These are phyloP conservation scores for Pyrenochaeta sp. DNA, from an alignment of 2,329 filamentous ascomycete species.

Conservation along the genomic window DNA sequence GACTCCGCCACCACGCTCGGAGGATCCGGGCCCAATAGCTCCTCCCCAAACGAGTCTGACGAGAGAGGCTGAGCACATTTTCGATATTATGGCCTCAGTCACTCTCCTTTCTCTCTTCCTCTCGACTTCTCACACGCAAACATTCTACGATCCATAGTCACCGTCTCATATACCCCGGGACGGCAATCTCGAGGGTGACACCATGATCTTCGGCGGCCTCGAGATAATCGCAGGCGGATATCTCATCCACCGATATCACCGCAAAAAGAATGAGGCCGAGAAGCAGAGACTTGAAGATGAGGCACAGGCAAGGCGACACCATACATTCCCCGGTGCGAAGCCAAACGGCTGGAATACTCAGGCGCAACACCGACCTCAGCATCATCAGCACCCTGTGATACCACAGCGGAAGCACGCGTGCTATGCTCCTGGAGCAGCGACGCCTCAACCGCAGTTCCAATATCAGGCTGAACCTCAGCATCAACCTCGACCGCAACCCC, in stretches of 20 bases:
- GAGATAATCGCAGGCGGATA: slow-evolving; percentile 48
- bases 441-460: slow-evolving; percentile 18
- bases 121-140: neutral
- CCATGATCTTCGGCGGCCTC: slow-evolving; percentile 51
- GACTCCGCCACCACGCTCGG: slow-evolving; percentile 37
- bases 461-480: slow-evolving; percentile 17
- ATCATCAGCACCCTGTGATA: slow-evolving; percentile 19
- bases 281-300: slow-evolving; percentile 39
- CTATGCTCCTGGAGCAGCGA: slow-evolving; percentile 21
- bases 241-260: slow-evolving; percentile 45
- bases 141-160: slow-evolving; percentile 1
- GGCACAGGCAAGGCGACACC: slow-evolving; percentile 32
- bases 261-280: slow-evolving; percentile 41
- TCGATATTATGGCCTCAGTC: slow-evolving; percentile 29
- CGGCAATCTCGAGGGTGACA: slow-evolving; percentile 19
- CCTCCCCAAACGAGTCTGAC: slow-evolving; percentile 19
- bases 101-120: slow-evolving; percentile 5
- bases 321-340: slow-evolving; percentile 40
- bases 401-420: slow-evolving; percentile 39
- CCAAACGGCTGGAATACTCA: slow-evolving; percentile 20
- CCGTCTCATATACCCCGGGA: neutral
- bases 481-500: slow-evolving; percentile 24
- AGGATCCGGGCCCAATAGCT: slow-evolving; percentile 29
- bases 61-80: slow-evolving; percentile 33
- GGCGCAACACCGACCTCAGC: slow-evolving; percentile 21